These are phyloP conservation scores for Hericium alpestre DNA, from an alignment of 768 basidiomycete species.

Conservation along the genomic window DNA sequence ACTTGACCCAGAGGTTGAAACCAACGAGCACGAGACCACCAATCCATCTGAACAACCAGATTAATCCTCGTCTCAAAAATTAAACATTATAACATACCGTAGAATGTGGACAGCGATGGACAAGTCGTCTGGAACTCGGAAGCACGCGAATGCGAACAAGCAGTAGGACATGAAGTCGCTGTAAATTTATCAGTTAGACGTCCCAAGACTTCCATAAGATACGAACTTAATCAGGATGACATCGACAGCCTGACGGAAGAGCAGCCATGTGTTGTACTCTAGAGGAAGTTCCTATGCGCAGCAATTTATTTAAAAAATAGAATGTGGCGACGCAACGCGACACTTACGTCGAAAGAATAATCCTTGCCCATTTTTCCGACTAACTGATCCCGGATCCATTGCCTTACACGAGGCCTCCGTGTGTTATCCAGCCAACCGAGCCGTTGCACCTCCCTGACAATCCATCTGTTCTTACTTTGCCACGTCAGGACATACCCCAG, in stretches of 20 bases:
- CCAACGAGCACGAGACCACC: conserved; percentile 76
- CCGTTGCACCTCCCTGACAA: conserved; percentile 68
- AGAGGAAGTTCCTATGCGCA: conserved; percentile 65
- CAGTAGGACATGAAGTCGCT: conserved; percentile 94
- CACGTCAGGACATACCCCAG: conserved; percentile 90
- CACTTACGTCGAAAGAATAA: conserved; percentile 81
- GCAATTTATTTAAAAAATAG: neutral
- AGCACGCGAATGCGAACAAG: conserved; percentile 90
- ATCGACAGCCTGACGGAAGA: conserved; percentile 94
- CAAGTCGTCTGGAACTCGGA: conserved; percentile 67
- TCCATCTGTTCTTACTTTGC: conserved; percentile 93
- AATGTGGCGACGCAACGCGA: neutral
- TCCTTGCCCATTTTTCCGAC: conserved; percentile 90
- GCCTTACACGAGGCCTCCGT: conserved; percentile 48
- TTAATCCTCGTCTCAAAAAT: neutral
- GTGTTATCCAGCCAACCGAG: conserved; percentile 83
- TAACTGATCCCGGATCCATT: conserved; percentile 83
- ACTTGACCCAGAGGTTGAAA: conserved; percentile 98
- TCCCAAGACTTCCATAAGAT: neutral
- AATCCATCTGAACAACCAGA: conserved; percentile 53
- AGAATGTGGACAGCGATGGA: neutral
- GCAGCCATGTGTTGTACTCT: conserved; percentile 94
- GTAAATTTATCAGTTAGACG: conserved; percentile 5
- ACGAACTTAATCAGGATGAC: conserved; percentile 86
- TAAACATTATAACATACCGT: conserved; percentile 1